phyloP scores from a whole-genome alignment of 2,329 filamentous ascomycete species.

The Colletotrichum orchidophilum region DNA sequence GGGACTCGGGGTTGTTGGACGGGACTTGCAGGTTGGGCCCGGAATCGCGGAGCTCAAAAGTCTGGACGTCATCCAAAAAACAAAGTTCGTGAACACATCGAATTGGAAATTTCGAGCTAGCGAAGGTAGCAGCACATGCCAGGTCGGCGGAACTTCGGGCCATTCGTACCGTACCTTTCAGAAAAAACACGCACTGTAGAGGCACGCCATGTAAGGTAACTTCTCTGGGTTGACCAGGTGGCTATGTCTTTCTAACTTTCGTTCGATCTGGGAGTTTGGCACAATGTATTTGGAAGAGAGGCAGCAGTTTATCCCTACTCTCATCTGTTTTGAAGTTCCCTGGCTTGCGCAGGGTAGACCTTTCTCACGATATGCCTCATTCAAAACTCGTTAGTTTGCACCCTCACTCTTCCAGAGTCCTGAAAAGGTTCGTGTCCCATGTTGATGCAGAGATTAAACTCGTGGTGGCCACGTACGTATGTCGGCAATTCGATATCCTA shows the following conservation, averaged over 20 bases:
- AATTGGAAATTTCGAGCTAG: slow-evolving; percentile 33
- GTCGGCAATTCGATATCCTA: not conserved
- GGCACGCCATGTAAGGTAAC: not conserved
- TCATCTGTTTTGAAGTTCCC: not conserved
- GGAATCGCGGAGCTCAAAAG: slow-evolving; percentile 11
- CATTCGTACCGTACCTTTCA: not conserved
- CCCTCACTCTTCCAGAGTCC: not conserved
- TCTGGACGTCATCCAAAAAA: slow-evolving; percentile 36
- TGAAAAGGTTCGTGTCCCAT: not conserved
- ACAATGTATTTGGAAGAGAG: not conserved
- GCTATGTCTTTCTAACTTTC: not conserved
- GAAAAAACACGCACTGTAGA: not conserved
- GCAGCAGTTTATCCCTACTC: not conserved
- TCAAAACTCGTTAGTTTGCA: not conserved
- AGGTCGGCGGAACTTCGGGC: slow-evolving; percentile 33
- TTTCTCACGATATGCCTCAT: not conserved
- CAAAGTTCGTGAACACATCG: slow-evolving; percentile 34
- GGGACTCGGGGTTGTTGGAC: not conserved
- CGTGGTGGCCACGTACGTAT: not conserved
- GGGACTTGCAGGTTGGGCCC: slow-evolving; percentile 13
- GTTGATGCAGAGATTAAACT: not conserved
- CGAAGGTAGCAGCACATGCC: slow-evolving; percentile 7
- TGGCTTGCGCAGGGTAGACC: not conserved
- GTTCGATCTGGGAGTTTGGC: not conserved
- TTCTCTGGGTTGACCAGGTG: not conserved